Evolutionary conservation across 495 filamentous ascomycete species (phyloP), one percentile per base, ranked within the genome.

Genomic region (Cercophora newfieldiana): DNA sequence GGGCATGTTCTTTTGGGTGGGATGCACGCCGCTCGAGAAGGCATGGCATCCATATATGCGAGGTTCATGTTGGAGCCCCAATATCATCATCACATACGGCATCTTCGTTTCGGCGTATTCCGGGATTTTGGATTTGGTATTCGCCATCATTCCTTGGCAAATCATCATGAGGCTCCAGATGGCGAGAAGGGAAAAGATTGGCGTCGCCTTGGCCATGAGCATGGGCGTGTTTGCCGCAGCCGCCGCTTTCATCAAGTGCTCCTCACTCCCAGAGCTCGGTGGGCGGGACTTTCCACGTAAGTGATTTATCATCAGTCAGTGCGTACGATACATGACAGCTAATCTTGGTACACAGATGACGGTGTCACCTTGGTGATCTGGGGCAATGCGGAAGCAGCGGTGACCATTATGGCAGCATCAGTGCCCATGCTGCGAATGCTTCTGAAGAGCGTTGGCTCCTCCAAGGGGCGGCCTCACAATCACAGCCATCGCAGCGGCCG

Each of bases 131-230:
- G 68, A 69, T 37, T 54, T 71, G 64, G 49, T 78, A 57, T 30
- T 79, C 62, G 64, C 73, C 61, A 60, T 70, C 51, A 68, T 74
- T 8, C 68, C 75, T 0, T 77, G 75, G 73, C 66, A 62, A 30
- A 72, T 77, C 37, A 70, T 75, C 65, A 71, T 75, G 63, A 66
- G 49, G 24, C 28, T 77, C 24, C 67, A 72, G 31, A 75, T 77
- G 67, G 58, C 74, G 21, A 65, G 65, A 19, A 75, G 68, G 57
- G 75, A 77, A 30, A 77, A 75, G 29, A 73, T 75, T 67, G 77
- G 76, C 37, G 73, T 79, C n/a, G 60, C 75, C 1, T 63, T 78
- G 50, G 74, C 74, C 18, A 79, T 79, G 76, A 79, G 75, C 55
- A 74, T 79, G 68, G 76, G 76, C 4, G 63, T 72, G 0, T 67